Base-by-base conservation (phyloP, 1,284 basidiomycete genomes). In the Microbotryum scabiosae region DNA sequence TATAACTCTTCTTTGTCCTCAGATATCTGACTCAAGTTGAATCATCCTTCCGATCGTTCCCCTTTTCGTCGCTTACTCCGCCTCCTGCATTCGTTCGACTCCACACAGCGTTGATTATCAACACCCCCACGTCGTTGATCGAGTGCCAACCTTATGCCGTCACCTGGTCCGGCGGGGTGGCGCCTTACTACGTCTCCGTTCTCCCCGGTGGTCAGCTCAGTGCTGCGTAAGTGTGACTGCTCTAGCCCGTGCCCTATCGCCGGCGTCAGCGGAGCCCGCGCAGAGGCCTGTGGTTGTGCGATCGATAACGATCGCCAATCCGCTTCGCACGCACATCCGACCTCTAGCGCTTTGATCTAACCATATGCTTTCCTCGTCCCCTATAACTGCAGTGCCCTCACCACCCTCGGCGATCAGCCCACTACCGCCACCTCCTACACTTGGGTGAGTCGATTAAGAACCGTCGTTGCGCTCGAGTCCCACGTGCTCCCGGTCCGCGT, bases 61-160 rank as follows among this genome's bases (percentile, higher is more conserved):
- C 16, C 36, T 41, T 18, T 41, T 41, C 36, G 16, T 41, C 16
- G 5, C 5, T 41, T 41, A 4, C 16, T 41, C 36, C 16, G 12
- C 10, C 16, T 41, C 36, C n/a, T n/a, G n/a, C 51, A 52, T 18
- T n/a, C 25, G 32, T 52, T 32, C 25, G 8, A n/a, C 9, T 26
- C 12, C 51, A 52, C 20, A 20, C 51, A 23, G n/a, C 20, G 26
- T 52, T 25, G 36, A 10, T 28, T n/a, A 52, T 52, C 51, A 52
- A 52, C 51, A 52, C 51, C n/a, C 51, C 51, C 23, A 52, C 51
- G 9, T 25, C 51, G 10, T 30, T 52, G 21, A 52, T 52, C 51
- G 26, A 52, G 28, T 52, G 51, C 51, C 51, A 52, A 30, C 51
- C 51, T n/a, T 52, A 52, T 23, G 51, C 51, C 12, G 51, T 52